A percentile compares a stretch with the other conserved stretches of the same genome.
Conservation (phyloP, 345 rosid species). For the Salix viminalis region DNA sequence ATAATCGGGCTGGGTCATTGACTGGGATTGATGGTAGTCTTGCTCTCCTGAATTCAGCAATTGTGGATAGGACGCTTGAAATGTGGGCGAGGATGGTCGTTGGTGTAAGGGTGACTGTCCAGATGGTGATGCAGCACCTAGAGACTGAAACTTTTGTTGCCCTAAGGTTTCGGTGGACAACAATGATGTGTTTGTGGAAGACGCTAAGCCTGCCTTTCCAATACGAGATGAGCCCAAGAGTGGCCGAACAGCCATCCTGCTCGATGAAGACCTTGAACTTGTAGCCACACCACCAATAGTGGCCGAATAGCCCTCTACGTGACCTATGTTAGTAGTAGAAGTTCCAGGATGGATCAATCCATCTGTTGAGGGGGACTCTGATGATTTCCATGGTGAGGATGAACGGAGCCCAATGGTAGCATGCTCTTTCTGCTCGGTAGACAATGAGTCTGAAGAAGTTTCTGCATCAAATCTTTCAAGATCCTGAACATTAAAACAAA, state of each 20-base stretch:
- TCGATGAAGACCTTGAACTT: slow-evolving; percentile 36
- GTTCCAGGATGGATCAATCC: slow-evolving; percentile 28
- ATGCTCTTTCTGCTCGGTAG: slow-evolving; percentile 56
- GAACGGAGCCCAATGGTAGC: slow-evolving; percentile 32
- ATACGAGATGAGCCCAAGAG: slow-evolving; percentile 33
- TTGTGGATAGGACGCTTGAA: slow-evolving; percentile 25
- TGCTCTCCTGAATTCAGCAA: slow-evolving; percentile 32
- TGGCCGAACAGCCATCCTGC: slow-evolving; percentile 44
- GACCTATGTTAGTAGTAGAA: slow-evolving; percentile 23
- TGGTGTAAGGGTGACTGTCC: slow-evolving; percentile 46
- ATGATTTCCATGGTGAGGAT: slow-evolving; percentile 37
- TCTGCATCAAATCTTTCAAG: slow-evolving; percentile 48
- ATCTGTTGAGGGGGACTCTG: slow-evolving; percentile 36
- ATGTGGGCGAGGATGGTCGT: slow-evolving; percentile 37
- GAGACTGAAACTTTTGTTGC: slow-evolving; percentile 41
- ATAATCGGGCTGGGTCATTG: slow-evolving; percentile 44
- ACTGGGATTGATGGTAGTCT: slow-evolving; percentile 32
- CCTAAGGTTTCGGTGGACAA: slow-evolving; percentile 44
- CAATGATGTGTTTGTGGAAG: slow-evolving; percentile 34
- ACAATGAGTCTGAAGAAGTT: slow-evolving; percentile 36
- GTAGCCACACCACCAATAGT: slow-evolving; percentile 31
- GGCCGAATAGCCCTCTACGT: slow-evolving; percentile 48
- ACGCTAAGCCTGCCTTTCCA: slow-evolving; percentile 39
- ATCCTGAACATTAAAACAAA: slow-evolving; percentile 44
- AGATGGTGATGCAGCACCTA: slow-evolving; percentile 37